Evolutionary conservation across 2,329 filamentous ascomycete genomes (phyloP).

Genomic region (Arachnomyces sp.): DNA sequence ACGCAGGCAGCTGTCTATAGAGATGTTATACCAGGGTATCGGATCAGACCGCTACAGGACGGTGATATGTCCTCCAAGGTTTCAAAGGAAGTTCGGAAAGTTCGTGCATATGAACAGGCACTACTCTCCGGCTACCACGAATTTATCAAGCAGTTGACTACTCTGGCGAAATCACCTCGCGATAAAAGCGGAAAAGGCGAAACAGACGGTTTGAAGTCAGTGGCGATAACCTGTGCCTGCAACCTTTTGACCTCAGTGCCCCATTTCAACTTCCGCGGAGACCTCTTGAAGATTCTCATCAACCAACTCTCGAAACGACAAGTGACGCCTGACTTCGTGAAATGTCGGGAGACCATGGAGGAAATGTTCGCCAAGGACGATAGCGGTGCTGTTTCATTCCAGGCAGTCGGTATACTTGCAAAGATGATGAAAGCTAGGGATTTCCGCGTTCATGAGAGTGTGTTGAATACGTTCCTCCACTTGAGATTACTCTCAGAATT

Average conservation of each 20-base stretch:
- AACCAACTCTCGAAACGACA: slow-evolving; percentile 67
- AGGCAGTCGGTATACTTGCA: slow-evolving; percentile 72
- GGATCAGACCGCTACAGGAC: slow-evolving; percentile 74
- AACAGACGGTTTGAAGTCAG: slow-evolving; percentile 48
- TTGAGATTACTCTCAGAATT: slow-evolving; percentile 84
- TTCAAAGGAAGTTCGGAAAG: slow-evolving; percentile 79
- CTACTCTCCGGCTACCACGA: slow-evolving; percentile 75
- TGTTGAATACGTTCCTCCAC: slow-evolving; percentile 84
- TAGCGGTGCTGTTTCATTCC: slow-evolving; percentile 78
- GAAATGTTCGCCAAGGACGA: slow-evolving; percentile 79
- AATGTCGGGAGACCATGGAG: slow-evolving; percentile 70
- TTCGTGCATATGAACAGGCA: slow-evolving; percentile 79
- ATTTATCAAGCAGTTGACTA: slow-evolving; percentile 69
- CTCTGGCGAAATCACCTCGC: slow-evolving; percentile 53
- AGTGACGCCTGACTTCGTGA: slow-evolving; percentile 65
- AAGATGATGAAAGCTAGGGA: slow-evolving; percentile 93
- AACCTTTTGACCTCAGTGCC: slow-evolving; percentile 71
- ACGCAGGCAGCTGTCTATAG: slow-evolving; percentile 89
- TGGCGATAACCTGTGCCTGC: slow-evolving; percentile 81
- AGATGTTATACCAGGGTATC: slow-evolving; percentile 91
- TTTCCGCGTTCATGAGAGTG: slow-evolving; percentile 73
- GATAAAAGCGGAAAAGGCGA: slow-evolving; percentile 24
- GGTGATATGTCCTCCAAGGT: slow-evolving; percentile 69
- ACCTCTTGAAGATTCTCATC: slow-evolving; percentile 79
- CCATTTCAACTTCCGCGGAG: slow-evolving; percentile 92